Conservation (phyloP, 768 basidiomycete genomes). For the Russula earlei region DNA sequence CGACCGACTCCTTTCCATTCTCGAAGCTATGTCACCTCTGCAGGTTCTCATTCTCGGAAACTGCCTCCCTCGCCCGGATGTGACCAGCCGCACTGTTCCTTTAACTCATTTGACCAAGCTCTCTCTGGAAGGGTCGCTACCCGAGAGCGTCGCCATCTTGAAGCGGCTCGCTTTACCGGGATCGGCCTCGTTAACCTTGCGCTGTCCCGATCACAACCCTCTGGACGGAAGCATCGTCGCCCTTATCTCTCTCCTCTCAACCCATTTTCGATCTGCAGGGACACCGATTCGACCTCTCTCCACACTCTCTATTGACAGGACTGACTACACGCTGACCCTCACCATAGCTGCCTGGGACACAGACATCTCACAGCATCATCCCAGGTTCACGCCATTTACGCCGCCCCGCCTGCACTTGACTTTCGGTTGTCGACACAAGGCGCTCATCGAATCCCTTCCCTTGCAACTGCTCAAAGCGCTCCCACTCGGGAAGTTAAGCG, state of each 20-base stretch:
- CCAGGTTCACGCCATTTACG: not conserved
- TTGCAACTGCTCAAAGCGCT: not conserved
- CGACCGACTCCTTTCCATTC: conserved; percentile 1
- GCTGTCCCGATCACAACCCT: not conserved
- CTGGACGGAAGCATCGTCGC: not conserved
- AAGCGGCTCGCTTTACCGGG: not conserved
- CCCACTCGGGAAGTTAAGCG: not conserved
- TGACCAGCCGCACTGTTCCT: not conserved
- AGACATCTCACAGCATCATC: not conserved
- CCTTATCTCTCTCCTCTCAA: not conserved
- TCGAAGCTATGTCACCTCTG: not conserved
- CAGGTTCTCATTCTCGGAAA: not conserved
- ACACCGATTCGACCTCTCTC: not conserved
- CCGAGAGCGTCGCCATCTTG: not conserved
- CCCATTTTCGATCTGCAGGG: not conserved
- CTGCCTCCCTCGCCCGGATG: not conserved
- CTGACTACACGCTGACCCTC: not conserved
- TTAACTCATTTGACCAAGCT: not conserved
- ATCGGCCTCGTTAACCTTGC: not conserved
- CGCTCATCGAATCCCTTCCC: not conserved
- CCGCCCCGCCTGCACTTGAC: not conserved
- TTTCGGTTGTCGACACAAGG: not conserved
- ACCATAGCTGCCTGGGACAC: not conserved
- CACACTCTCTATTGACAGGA: not conserved
- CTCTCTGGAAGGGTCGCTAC: not conserved